Percentiles rank a stretch among this genome's conserved stretches.
Evolutionary conservation across 1,139 yeast species (phyloP).

Genomic region (Lodderomyces beijingensis): DNA sequence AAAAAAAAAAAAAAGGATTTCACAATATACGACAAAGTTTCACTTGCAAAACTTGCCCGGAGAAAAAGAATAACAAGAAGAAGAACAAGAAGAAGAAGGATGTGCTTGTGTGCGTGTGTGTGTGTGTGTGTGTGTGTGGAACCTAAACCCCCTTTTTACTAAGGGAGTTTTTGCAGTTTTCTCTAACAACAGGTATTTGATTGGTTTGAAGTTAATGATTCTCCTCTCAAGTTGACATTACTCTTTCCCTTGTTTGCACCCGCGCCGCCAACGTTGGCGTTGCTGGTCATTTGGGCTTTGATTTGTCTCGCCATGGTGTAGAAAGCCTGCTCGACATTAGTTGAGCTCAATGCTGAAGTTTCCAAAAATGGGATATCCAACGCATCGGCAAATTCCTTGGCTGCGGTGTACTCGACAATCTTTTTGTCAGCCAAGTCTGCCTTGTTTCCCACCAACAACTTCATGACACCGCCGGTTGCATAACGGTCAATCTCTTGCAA

Average conservation of each 20-base stretch:
- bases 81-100: neutral
- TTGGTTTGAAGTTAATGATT: constrained; percentile 67
- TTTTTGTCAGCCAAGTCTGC: constrained; percentile 92
- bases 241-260: constrained; percentile 45
- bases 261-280: constrained; percentile 36
- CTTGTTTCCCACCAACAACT: constrained; percentile 93
- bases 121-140: too few relatives aligned
- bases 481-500: constrained; percentile 97
- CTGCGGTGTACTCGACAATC: constrained; percentile 93
- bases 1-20: neutral
- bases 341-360: constrained; percentile 92
- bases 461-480: constrained; percentile 97
- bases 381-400: constrained; percentile 96
- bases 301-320: constrained; percentile 98
- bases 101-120: too few relatives aligned
- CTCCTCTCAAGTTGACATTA: constrained; percentile 84
- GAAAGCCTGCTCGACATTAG: constrained; percentile 97
- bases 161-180: too few relatives aligned
- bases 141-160: too few relatives aligned
- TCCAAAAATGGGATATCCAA: constrained; percentile 94
- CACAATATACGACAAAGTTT: too few relatives aligned
- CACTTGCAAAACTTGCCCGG: too few relatives aligned
- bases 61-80: neutral
- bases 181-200: constrained; percentile 76
- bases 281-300: constrained; percentile 90